phyloP scores from a whole-genome alignment of 345 rosid genomes.

The Litchi chinensis region DNA sequence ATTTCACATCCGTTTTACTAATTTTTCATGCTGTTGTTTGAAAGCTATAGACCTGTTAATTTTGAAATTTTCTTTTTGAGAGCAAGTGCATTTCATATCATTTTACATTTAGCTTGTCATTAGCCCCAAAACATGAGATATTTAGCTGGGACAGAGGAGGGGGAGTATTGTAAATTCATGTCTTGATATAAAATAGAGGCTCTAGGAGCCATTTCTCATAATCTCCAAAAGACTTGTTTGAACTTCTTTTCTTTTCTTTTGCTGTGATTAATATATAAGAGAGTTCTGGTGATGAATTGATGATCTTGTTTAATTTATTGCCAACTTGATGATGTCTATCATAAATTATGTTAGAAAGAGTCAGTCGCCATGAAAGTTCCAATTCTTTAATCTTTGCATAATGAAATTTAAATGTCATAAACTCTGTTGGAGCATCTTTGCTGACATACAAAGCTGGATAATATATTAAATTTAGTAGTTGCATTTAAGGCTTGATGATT shows the following conservation, averaged over 20 bases:
- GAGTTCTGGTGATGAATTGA: neutral
- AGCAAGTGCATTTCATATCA: neutral
- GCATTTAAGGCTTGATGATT: neutral
- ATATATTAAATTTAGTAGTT: too few relatives aligned
- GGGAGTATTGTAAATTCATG: neutral
- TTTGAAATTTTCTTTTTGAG: neutral
- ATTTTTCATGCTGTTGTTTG: neutral
- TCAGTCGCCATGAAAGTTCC: neutral
- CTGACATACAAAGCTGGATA: too few relatives aligned
- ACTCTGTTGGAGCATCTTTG: conserved; percentile 2
- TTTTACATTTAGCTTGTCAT: neutral
- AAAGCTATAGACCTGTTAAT: neutral
- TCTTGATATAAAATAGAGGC: neutral
- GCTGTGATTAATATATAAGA: neutral
- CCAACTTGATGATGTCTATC: neutral
- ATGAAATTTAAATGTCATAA: neutral
- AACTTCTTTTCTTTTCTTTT: neutral
- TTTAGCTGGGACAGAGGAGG: neutral
- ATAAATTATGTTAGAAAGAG: neutral
- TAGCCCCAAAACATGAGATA: neutral
- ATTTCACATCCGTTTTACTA: neutral
- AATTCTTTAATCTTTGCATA: neutral
- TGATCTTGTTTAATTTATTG: neutral
- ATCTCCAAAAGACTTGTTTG: neutral
- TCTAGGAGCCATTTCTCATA: neutral